A percentile compares a stretch with the other conserved stretches of the same genome.
Evolutionary conservation across 2,329 filamentous ascomycete species (phyloP).

Genomic region (Penicillium sclerotigenum): DNA sequence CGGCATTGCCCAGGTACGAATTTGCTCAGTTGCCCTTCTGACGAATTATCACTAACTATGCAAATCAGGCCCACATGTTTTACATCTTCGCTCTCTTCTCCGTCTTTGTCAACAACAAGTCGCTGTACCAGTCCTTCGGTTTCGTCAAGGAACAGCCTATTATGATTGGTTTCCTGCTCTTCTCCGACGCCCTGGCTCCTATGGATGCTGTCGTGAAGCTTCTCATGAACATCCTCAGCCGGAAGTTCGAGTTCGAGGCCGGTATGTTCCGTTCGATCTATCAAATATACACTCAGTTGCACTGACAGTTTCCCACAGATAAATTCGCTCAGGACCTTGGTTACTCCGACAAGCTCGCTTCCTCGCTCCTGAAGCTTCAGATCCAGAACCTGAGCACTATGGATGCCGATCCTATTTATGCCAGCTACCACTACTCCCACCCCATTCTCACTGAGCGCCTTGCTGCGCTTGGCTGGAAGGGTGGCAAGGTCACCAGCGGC

Average conservation of each 20-base stretch:
- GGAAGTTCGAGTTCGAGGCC: constrained; percentile 94
- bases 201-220: constrained; percentile 95
- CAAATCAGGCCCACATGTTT: constrained; percentile 75
- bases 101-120: constrained; percentile 93
- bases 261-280: constrained; percentile 47
- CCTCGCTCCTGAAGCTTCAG: constrained; percentile 92
- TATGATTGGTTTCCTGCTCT: constrained; percentile 95
- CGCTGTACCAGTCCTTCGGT: constrained; percentile 86
- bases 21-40: not conserved
- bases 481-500: constrained; percentile 47
- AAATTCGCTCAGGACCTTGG: constrained; percentile 81
- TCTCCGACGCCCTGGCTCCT: constrained; percentile 91
- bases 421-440: constrained; percentile 97
- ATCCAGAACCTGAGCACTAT: constrained; percentile 97
- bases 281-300: constrained; percentile 1
- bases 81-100: constrained; percentile 97
- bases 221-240: constrained; percentile 90
- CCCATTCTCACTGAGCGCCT: constrained; percentile 92
- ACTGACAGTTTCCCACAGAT: constrained; percentile 50
- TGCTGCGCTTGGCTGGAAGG: constrained; percentile 84
- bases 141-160: constrained; percentile 81
- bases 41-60: constrained; percentile 1
- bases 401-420: constrained; percentile 98
- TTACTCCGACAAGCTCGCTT: constrained; percentile 76
- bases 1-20: constrained; percentile 71